Base-by-base conservation (phyloP, 139 green algal species). In the Auxenochlorella pyrenoidosa region DNA sequence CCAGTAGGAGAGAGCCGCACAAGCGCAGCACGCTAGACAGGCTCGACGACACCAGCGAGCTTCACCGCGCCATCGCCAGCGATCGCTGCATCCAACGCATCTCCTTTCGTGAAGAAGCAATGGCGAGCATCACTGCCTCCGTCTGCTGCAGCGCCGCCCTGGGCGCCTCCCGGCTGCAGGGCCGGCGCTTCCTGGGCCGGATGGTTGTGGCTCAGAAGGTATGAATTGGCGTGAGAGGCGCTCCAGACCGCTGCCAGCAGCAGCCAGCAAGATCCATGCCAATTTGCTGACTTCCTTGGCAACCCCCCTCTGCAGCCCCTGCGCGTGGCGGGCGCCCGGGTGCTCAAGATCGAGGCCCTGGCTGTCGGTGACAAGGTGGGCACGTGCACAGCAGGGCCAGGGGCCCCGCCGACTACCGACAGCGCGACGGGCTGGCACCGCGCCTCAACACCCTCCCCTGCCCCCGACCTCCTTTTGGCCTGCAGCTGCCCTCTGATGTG, bases 401-500 rank as follows among this genome's bases (percentile, higher is more conserved):
- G 21, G 0, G 16, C 65, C 30, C 30, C n/a, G n/a, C 30, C 8
- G 21, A 38, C 32, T 38, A 44, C 47, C 54, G 47, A 43, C 68
- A 51, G 30, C 18, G 28, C 19, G 26, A 5, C 43, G 47, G 84
- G 34, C 84, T 89, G 34, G 30, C 40, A 24, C 28, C 63, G 63
- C 40, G n/a, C 70, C 34, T 38, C 87, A 28, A 22, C 78, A 51
- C 34, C 47, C 13, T 21, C 54, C 28, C 40, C 10, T 5, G 71
- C n/a, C 18, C 59, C 41, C 63, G 10, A 54, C 77, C 30, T 58
- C 54, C 54, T 8, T 32, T 18, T 28, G 12, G 16, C 19, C 24
- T 72, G 85, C 91, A 94, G 93, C 71, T 94, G 32, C 93, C 91
- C 43, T 84, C 91, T 0, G 92, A 96, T 30, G 83, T 91, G 41